phyloP scores from a whole-genome alignment of 2,329 filamentous ascomycete genomes.

The Cytospora paraplurivora region DNA sequence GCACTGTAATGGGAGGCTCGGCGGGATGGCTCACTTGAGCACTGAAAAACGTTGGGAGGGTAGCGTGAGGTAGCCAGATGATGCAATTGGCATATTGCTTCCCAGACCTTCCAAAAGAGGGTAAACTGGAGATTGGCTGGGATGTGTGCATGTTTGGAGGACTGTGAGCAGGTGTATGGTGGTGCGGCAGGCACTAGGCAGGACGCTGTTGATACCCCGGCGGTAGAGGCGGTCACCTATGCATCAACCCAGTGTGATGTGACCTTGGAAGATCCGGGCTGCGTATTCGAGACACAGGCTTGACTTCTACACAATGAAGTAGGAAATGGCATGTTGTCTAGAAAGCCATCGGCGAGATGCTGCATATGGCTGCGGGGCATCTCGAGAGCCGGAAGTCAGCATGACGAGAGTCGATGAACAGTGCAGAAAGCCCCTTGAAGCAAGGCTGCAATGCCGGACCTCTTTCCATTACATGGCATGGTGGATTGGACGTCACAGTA shows the following conservation, averaged over 20 bases:
- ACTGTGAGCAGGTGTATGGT: background rate
- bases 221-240: conserved; percentile 7
- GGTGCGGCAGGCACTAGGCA: conserved; percentile 6
- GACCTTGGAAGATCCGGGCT: conserved; percentile 15
- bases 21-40: conserved; percentile 2
- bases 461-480: background rate
- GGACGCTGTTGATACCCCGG: conserved; percentile 4
- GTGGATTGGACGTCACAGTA: background rate
- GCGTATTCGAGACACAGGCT: conserved; percentile 1
- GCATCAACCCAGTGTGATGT: conserved; percentile 16
- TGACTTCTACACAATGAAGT: conserved; percentile 5
- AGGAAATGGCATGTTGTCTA: conserved; percentile 13
- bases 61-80: conserved; percentile 23
- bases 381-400: background rate
- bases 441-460: background rate
- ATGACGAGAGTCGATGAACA: background rate
- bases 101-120: background rate
- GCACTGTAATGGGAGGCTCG: background rate
- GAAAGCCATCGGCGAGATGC: conserved; percentile 7
- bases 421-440: background rate
- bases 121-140: background rate
- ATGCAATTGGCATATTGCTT: conserved; percentile 2
- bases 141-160: conserved; percentile 4
- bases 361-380: conserved; percentile 18
- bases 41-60: background rate